Percentiles rank a stretch among this genome's conserved stretches.
Evolutionary conservation across 1,284 basidiomycete species (phyloP).

Genomic region (Heterobasidion annosum): DNA sequence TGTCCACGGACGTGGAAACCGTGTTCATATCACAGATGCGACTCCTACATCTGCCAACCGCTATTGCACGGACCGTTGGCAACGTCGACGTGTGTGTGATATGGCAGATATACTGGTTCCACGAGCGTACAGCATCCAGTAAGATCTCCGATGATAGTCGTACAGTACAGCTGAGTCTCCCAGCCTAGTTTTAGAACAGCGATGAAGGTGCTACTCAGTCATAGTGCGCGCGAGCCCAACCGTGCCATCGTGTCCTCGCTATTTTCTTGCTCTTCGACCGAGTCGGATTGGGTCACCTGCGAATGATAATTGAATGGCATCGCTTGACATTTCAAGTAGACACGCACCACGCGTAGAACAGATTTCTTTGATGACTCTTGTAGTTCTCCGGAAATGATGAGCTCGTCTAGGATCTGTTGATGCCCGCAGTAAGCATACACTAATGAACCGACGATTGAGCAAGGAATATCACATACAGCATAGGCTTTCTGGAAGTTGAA

Average conservation of each 20-base stretch:
- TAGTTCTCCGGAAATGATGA: constrained; percentile 96
- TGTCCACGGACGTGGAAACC: no score
- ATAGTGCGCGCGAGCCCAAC: constrained; percentile 30
- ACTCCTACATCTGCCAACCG: no score
- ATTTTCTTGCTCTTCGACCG: constrained; percentile 74
- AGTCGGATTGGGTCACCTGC: constrained; percentile 76
- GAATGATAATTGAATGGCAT: neutral
- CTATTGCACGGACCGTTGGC: no score
- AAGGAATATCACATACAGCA: constrained; percentile 46
- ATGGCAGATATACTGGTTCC: no score
- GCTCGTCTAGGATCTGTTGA: constrained; percentile 85
- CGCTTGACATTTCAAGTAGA: neutral
- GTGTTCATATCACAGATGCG: no score
- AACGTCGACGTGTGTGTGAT: no score
- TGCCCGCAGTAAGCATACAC: neutral
- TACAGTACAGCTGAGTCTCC: no score
- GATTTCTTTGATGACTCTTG: constrained; percentile 99
- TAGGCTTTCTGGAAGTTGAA: constrained; percentile 99
- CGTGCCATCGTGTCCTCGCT: constrained; percentile 71
- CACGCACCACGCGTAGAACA: constrained; percentile 75
- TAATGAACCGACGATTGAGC: neutral
- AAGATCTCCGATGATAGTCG: no score
- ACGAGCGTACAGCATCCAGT: no score
- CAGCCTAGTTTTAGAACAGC: no score
- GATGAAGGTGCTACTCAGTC: neutral